Conservation (phyloP, 345 rosid species). For the Arabidopsis thaliana region TAIR10.1 NC_003074.8:7422501-7423000, state of each 20-base stretch:
- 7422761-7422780: background rate
- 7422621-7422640: slow-evolving; percentile 12
- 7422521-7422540: slow-evolving; percentile 17
- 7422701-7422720: background rate
- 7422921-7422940: slow-evolving; percentile 49
- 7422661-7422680: slow-evolving; percentile 8
- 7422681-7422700: background rate
- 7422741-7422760: background rate
- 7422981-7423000: slow-evolving; percentile 55
- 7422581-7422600: background rate
- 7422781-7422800: slow-evolving; percentile 21
- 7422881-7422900: slow-evolving; percentile 51
- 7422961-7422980: slow-evolving; percentile 49
- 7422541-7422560: background rate
- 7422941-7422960: slow-evolving; percentile 51
- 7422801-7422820: slow-evolving; percentile 15
- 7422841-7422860: slow-evolving; percentile 48
- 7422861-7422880: slow-evolving; percentile 51
- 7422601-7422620: no score
- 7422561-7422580: background rate
- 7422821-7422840: slow-evolving; percentile 51
- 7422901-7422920: slow-evolving; percentile 54
- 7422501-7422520: background rate
- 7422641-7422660: background rate
- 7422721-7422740: background rate